Evolutionary conservation across 352 stramenopile species (phyloP), one percentile per base, ranked within the genome.

Genomic region (Phytophthora chlamydospora): DNA sequence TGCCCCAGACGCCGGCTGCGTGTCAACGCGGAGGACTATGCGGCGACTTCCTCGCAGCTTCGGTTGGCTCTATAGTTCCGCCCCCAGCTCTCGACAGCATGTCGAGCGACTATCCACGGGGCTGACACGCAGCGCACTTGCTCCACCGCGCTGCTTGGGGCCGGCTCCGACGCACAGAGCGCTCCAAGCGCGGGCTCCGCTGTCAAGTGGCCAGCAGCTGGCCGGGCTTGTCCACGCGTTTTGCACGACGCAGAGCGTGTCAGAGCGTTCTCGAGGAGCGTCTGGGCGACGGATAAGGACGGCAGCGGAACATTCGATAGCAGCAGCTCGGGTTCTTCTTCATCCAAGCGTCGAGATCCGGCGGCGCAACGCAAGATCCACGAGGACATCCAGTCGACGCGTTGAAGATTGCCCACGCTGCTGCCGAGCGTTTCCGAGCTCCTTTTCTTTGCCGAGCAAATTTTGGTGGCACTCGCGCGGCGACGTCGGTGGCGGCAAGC

Each of bases 161-260:
- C 17, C 17, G 13, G 27, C n/a, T 17, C 29, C 55, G 16, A 47
- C 40, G 34, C 24, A 43, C 14, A 24, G 21, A 24, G n/a, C n/a
- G n/a, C n/a, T n/a, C n/a, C 29, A 49, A 36, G 27, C 31, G 27
- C 45, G 39, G 40, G 35, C 35, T 35, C 27, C 35, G 14, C 24
- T 68, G 63, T 72, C 50, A 63, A 72, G 44, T 68, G 32, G 19
- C 50, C 24, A 19, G 41, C 65, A 69, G 52, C 58, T 73, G 65
- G 48, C 5, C 32, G n/a, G 16, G 58, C 42, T 49, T 51, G 27
- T 45, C 66, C 66, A 71, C 34, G 49, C 48, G 13, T 64, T 67
- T 63, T 56, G 32, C 44, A 24, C 65, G 53, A 70, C 53, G 52
- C 17, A 36, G 31, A 62, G 55, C 16, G 62, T 24, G 33, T 62